Conservation (phyloP, 495 filamentous ascomycete species). For the Lasiosphaeria hispida region DNA sequence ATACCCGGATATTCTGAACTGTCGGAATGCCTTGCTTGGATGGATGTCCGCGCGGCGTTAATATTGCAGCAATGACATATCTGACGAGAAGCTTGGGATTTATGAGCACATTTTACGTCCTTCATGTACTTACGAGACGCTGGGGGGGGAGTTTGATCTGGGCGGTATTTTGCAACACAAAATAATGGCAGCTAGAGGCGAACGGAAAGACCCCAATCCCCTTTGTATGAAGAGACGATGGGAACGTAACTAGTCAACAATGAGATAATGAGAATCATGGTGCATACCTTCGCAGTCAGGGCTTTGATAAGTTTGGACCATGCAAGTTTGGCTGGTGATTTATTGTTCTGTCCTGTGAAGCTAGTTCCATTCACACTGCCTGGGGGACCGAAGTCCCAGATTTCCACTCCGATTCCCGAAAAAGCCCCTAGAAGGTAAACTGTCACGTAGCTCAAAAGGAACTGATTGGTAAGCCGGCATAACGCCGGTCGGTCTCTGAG, state of each 20-base stretch:
- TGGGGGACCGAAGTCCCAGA: too few relatives aligned
- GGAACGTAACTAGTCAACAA: neutral
- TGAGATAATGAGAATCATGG: slow-evolving; percentile 4
- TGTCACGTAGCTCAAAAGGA: slow-evolving; percentile 19
- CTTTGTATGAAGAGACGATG: slow-evolving; percentile 10
- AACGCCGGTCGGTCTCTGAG: slow-evolving; percentile 62
- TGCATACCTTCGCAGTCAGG: neutral
- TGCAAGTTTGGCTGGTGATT: too few relatives aligned
- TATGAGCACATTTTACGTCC: too few relatives aligned
- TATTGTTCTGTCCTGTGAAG: too few relatives aligned
- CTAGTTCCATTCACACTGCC: too few relatives aligned
- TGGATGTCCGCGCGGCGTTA: too few relatives aligned
- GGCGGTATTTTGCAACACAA: neutral
- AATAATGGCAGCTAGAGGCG: neutral
- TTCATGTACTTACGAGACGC: too few relatives aligned
- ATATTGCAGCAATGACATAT: too few relatives aligned
- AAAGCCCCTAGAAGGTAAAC: neutral
- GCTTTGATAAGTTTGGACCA: too few relatives aligned
- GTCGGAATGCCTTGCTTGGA: neutral
- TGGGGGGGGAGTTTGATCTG: neutral
- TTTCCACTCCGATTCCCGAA: neutral
- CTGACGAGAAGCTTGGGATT: too few relatives aligned
- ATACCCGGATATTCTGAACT: neutral
- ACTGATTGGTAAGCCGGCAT: slow-evolving; percentile 52
- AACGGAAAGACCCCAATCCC: neutral